Percentiles rank a stretch among this genome's conserved stretches.
These are phyloP conservation scores for Lactarius evosmus DNA, from an alignment of 768 basidiomycete genomes.

Conservation along the genomic window DNA sequence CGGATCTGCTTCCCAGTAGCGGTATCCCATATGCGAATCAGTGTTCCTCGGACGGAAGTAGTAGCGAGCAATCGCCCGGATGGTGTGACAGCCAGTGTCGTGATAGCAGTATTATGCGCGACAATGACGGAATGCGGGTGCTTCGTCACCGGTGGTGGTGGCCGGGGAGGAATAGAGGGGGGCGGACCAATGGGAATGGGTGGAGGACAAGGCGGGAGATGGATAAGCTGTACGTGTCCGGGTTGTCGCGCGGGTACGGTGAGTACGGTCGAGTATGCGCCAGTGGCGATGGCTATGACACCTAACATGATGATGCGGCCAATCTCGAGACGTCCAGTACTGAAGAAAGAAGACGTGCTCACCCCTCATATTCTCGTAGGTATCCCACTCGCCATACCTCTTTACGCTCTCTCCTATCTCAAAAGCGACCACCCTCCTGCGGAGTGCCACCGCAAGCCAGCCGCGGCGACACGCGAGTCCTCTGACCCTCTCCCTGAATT, in stretches of 20 bases:
- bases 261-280: conserved; percentile 73
- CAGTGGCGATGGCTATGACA: conserved; percentile 76
- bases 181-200: conserved; percentile 58
- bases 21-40: conserved; percentile 86
- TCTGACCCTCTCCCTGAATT: conserved; percentile 81
- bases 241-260: conserved; percentile 81
- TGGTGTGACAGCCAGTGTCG: conserved; percentile 70
- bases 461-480: conserved; percentile 78
- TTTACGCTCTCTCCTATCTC: conserved; percentile 59
- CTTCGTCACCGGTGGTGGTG: conserved; percentile 54
- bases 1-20: conserved; percentile 65
- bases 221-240: conserved; percentile 85
- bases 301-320: conserved; percentile 43
- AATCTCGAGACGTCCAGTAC: not conserved
- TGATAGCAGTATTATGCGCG: conserved; percentile 77
- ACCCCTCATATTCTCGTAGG: conserved; percentile 84
- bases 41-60: conserved; percentile 77
- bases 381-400: conserved; percentile 78
- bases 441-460: conserved; percentile 80
- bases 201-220: conserved; percentile 74
- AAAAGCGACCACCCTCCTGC: conserved; percentile 76
- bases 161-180: conserved; percentile 47
- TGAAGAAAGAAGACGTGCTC: conserved; percentile 29
- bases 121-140: conserved; percentile 77
- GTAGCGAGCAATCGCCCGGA: conserved; percentile 82